phyloP scores from a whole-genome alignment of 2,329 filamentous ascomycete genomes.

The Cryphonectria naterciae region DNA sequence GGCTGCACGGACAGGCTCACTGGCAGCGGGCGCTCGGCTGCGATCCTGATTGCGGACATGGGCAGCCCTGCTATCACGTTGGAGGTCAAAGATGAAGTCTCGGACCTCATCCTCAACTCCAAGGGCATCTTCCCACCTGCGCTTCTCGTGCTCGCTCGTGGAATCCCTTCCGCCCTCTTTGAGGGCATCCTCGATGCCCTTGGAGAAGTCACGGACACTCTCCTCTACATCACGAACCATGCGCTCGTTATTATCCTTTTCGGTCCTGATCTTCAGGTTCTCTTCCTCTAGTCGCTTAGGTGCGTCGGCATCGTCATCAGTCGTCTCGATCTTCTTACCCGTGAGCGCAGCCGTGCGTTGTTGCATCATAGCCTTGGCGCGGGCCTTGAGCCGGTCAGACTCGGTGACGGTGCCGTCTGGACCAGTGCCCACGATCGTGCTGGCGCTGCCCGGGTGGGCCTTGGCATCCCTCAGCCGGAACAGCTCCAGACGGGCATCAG shows the following conservation, averaged over 20 bases:
- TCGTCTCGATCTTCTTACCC: conserved; percentile 74
- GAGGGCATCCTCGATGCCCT: conserved; percentile 81
- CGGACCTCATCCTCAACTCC: conserved; percentile 96
- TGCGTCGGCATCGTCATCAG: conserved; percentile 75
- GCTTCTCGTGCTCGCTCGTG: conserved; percentile 83
- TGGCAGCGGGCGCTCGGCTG: conserved; percentile 46
- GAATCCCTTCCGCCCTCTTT: conserved; percentile 79
- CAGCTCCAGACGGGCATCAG: conserved; percentile 86
- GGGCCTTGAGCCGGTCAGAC: conserved; percentile 89
- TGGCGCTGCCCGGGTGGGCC: conserved; percentile 79
- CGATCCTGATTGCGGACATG: conserved; percentile 67
- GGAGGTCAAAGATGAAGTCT: conserved; percentile 97
- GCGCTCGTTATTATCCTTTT: conserved; percentile 91
- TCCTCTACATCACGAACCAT: conserved; percentile 98
- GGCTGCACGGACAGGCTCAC: conserved; percentile 47
- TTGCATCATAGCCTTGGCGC: conserved; percentile 98
- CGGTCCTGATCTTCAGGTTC: conserved; percentile 75
- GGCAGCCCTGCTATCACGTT: conserved; percentile 79
- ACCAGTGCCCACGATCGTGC: conserved; percentile 86
- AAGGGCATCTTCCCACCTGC: conserved; percentile 93
- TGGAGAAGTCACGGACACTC: conserved; percentile 86
- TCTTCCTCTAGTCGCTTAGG: conserved; percentile 89
- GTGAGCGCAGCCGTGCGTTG: conserved; percentile 91
- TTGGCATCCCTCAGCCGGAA: conserved; percentile 95
- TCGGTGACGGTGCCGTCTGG: conserved; percentile 90